Conservation (phyloP, 441 rosid genomes). For the Sinapis alba region DNA sequence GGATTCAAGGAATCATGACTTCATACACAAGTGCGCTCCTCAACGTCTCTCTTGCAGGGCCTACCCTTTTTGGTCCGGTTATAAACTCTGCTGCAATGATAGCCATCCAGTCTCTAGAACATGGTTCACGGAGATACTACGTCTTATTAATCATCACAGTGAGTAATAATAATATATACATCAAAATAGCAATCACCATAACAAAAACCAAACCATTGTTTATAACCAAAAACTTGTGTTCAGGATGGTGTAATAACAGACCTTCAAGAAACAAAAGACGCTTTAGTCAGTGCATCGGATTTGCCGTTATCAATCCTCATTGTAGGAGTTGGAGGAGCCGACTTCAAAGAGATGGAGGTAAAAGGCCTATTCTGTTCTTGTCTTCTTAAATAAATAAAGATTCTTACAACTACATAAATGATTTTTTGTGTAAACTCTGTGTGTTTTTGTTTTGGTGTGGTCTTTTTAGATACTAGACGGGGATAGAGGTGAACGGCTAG, state of each 20-base stretch:
- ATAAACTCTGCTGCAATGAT: conserved; percentile 70
- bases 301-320: conserved; percentile 89
- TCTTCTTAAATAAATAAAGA: no score
- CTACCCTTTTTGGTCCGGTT: conserved; percentile 95
- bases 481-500: conserved; percentile 86
- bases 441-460: neutral
- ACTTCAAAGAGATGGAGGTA: conserved; percentile 98
- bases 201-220: conserved; percentile 1
- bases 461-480: conserved; percentile 70
- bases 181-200: neutral
- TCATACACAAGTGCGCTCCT: conserved; percentile 81
- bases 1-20: conserved; percentile 81
- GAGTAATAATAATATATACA: conserved; percentile 33
- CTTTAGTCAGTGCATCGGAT: conserved; percentile 91
- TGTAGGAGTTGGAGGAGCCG: conserved; percentile 97
- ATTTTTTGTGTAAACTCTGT: conserved; percentile 10
- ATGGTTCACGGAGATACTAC: conserved; percentile 58
- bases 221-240: neutral
- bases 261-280: conserved; percentile 97
- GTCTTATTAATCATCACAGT: conserved; percentile 89
- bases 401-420: neutral
- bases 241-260: conserved; percentile 98
- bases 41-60: conserved; percentile 94
- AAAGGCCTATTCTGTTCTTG: neutral
- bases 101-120: conserved; percentile 75